phyloP scores from a whole-genome alignment of 2,329 filamentous ascomycete species.

The Westerdykella aurantiaca region DNA sequence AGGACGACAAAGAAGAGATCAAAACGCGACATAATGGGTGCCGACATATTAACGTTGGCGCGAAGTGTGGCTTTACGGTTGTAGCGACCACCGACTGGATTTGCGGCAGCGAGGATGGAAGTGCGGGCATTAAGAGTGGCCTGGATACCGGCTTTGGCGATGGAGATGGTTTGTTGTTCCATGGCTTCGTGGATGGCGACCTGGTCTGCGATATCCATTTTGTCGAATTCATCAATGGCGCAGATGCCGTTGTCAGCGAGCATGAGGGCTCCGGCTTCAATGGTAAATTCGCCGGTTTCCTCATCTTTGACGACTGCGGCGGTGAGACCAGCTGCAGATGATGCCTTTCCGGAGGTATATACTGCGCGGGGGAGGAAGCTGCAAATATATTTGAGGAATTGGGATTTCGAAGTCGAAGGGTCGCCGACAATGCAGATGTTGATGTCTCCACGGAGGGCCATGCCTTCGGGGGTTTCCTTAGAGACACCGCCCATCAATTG shows the following conservation, averaged over 20 bases:
- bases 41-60: constrained; percentile 96
- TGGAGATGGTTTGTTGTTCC: constrained; percentile 99
- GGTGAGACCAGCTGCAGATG: constrained; percentile 92
- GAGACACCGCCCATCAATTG: constrained; percentile 94
- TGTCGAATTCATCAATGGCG: constrained; percentile 98
- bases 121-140: constrained; percentile 94
- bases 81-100: constrained; percentile 93
- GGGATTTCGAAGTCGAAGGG: constrained; percentile 93
- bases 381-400: constrained; percentile 97
- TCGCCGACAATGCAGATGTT: constrained; percentile 99
- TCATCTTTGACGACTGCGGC: constrained; percentile 97
- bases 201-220: constrained; percentile 97
- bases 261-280: constrained; percentile 97
- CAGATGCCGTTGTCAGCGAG: constrained; percentile 94
- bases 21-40: constrained; percentile 98
- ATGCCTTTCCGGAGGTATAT: constrained; percentile 96
- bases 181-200: constrained; percentile 99
- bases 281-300: constrained; percentile 97
- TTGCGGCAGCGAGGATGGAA: constrained; percentile 90
- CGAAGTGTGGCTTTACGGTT: constrained; percentile 92
- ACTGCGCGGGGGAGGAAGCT: constrained; percentile 94
- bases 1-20: constrained; percentile 97
- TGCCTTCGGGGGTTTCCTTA: constrained; percentile 87
- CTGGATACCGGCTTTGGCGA: constrained; percentile 97
- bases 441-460: constrained; percentile 93